Conservation (phyloP, 495 filamentous ascomycete genomes). For the Trypethelium eluteriae region DNA sequence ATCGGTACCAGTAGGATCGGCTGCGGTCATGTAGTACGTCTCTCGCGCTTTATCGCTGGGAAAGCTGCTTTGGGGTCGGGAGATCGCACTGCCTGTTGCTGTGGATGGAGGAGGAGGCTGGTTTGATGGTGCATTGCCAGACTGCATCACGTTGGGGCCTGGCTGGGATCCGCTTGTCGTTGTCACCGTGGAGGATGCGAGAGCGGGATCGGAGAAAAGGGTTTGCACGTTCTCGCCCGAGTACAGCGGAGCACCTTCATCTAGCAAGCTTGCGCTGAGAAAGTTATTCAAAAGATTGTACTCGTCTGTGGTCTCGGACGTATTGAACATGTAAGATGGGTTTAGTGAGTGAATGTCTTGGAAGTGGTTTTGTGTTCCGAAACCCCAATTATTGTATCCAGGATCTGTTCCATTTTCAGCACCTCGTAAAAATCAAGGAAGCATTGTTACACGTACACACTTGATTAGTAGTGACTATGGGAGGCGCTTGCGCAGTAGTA, state of each 20-base stretch:
- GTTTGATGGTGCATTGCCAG: slow-evolving; percentile 17
- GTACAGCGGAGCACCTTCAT: slow-evolving; percentile 59
- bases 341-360: slow-evolving; percentile 93
- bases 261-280: slow-evolving; percentile 75
- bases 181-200: slow-evolving; percentile 31
- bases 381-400: slow-evolving; percentile 60
- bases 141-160: slow-evolving; percentile 13
- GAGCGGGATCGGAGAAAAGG: slow-evolving; percentile 49
- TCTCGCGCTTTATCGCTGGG: slow-evolving; percentile 78
- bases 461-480: slow-evolving; percentile 38
- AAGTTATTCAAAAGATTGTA: slow-evolving; percentile 96
- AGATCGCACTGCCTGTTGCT: slow-evolving; percentile 45
- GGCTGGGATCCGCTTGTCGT: slow-evolving; percentile 11
- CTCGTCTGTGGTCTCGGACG: slow-evolving; percentile 88
- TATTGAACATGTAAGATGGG: slow-evolving; percentile 90
- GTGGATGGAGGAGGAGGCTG: slow-evolving; percentile 24
- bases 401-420: slow-evolving; percentile 37
- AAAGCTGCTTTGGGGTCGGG: slow-evolving; percentile 51
- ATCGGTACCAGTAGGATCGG: slow-evolving; percentile 86
- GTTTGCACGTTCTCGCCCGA: slow-evolving; percentile 53
- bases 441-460: neutral
- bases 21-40: slow-evolving; percentile 90
- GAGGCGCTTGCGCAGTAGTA: slow-evolving; percentile 36
- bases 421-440: neutral
- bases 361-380: slow-evolving; percentile 68